Evolutionary conservation across 139 green algal genomes (phyloP).

Genomic region (Astrephomene gubernaculifera): DNA sequence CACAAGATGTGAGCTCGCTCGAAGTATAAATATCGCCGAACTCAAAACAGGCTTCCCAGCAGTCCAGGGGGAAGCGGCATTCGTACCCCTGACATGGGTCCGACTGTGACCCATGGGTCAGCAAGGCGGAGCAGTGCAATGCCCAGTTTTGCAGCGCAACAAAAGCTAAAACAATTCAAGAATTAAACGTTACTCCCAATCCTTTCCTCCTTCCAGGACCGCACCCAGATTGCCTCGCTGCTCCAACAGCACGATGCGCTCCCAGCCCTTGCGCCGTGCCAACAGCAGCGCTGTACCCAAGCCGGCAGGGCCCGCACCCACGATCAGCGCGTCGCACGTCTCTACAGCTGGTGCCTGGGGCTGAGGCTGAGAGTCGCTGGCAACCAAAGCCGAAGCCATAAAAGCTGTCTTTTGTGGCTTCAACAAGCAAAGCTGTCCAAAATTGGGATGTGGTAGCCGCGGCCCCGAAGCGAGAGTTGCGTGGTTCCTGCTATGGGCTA

Average conservation of each 20-base stretch:
- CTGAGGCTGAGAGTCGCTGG: no score
- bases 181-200: background rate
- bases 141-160: no score
- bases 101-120: no score
- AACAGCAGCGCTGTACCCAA: constrained; percentile 15
- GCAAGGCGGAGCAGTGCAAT: no score
- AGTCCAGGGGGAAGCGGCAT: background rate
- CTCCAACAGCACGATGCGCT: constrained; percentile 27
- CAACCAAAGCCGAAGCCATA: no score
- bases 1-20: background rate
- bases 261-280: constrained; percentile 13
- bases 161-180: no score
- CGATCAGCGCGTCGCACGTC: constrained; percentile 22
- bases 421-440: no score
- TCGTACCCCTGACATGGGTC: background rate
- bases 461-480: no score
- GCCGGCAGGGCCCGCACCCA: constrained; percentile 22
- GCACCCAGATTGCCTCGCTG: background rate
- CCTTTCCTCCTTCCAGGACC: background rate
- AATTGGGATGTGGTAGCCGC: no score
- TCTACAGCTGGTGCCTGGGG: no score
- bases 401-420: no score
- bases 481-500: no score
- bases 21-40: background rate
- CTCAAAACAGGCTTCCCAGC: background rate